Evolutionary conservation across 129 eudicot genomes (phyloP).

Genomic region (Escallonia rubra): DNA sequence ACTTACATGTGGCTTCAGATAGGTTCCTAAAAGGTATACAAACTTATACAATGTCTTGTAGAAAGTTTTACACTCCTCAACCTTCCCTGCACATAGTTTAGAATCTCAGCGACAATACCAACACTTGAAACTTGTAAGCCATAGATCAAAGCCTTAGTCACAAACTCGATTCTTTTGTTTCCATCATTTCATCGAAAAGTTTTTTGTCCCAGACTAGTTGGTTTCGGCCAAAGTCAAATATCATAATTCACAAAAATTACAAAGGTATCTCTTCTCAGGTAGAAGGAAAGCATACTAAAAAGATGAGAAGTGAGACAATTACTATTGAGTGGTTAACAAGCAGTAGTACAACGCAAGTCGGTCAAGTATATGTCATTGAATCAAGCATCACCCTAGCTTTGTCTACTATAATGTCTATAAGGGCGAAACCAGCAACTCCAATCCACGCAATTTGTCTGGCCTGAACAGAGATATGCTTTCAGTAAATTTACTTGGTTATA

Average conservation of each 20-base stretch:
- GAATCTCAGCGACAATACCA: conserved; percentile 5
- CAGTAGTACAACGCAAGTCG: not conserved
- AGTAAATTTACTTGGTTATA: too few relatives aligned
- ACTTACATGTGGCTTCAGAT: conserved; percentile 92
- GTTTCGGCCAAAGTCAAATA: too few relatives aligned
- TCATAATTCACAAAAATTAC: not conserved
- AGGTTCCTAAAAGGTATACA: conserved; percentile 87
- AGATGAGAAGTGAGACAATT: not conserved
- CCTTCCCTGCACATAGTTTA: conserved; percentile 55
- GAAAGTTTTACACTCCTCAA: conserved; percentile 69
- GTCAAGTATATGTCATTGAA: not conserved
- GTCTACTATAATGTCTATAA: too few relatives aligned
- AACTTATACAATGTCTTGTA: conserved; percentile 66
- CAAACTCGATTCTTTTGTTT: not conserved
- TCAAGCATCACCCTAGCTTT: too few relatives aligned
- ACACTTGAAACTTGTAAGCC: not conserved
- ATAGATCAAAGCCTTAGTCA: too few relatives aligned
- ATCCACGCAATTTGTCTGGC: too few relatives aligned
- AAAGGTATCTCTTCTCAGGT: not conserved
- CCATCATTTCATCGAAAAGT: too few relatives aligned
- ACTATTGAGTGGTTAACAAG: not conserved
- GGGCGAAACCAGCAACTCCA: too few relatives aligned
- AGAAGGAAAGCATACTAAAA: not conserved
- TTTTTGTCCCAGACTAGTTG: too few relatives aligned
- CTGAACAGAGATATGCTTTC: too few relatives aligned